Evolutionary conservation across 768 basidiomycete genomes (phyloP).

Genomic region (Agaricus sinodeliciosus): DNA sequence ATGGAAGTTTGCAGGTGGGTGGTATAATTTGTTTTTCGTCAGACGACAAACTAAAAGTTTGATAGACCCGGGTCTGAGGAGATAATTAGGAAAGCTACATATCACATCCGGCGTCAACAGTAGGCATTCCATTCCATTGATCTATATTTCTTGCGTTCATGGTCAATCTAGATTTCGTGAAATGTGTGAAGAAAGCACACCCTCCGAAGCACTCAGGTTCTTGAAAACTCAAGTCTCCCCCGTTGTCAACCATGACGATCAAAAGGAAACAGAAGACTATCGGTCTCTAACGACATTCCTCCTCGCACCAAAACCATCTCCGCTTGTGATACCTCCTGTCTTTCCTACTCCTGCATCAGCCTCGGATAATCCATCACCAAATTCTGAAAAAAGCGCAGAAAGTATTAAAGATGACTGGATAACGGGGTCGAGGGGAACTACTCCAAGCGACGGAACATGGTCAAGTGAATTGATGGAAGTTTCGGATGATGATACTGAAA

Average conservation of each 20-base stretch:
- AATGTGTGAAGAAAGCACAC: conserved; percentile 59
- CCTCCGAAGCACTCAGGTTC: conserved; percentile 64
- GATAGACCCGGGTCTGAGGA: conserved; percentile 56
- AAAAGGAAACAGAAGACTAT: conserved; percentile 56
- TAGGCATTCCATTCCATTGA: conserved; percentile 25
- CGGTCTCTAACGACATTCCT: conserved; percentile 62
- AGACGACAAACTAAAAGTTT: neutral
- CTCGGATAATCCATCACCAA: conserved; percentile 10
- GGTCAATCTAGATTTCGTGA: conserved; percentile 60
- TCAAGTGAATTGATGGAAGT: conserved; percentile 30
- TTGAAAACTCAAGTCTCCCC: conserved; percentile 62
- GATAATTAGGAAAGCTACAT: conserved; percentile 56
- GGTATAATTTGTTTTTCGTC: neutral
- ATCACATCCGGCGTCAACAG: conserved; percentile 68
- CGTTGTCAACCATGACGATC: conserved; percentile 63
- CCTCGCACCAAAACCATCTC: conserved; percentile 32
- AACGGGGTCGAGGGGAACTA: conserved; percentile 27
- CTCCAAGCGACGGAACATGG: conserved; percentile 18
- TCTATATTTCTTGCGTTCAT: neutral
- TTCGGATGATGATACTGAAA: conserved; percentile 16
- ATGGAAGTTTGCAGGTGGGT: conserved; percentile 61
- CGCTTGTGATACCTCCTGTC: conserved; percentile 12
- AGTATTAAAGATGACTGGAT: conserved; percentile 29
- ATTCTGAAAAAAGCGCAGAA: conserved; percentile 34
- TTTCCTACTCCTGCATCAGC: conserved; percentile 1